Conservation (phyloP, 148 eudicot genomes). For the Simmondsia chinensis region DNA sequence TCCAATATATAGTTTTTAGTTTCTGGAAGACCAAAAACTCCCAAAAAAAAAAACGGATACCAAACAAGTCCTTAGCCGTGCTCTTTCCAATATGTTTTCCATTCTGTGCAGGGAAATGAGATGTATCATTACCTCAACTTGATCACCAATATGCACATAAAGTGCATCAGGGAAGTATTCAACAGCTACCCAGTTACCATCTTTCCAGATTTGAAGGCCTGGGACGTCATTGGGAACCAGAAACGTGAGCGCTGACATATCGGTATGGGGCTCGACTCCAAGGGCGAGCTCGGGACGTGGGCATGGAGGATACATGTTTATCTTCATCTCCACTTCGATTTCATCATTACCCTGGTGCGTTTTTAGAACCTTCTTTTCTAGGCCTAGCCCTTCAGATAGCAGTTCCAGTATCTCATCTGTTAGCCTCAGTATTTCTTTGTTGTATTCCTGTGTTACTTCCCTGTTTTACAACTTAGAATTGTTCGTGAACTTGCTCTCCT, state of each 20-base stretch:
- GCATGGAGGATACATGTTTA: slow-evolving; percentile 51
- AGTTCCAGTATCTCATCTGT: slow-evolving; percentile 20
- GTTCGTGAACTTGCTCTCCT: no score
- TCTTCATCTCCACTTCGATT: slow-evolving; percentile 35
- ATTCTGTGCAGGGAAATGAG: no score
- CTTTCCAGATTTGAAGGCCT: slow-evolving; percentile 44
- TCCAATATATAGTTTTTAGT: no score
- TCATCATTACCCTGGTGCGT: slow-evolving; percentile 21
- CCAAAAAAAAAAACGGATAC: no score
- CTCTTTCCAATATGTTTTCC: no score
- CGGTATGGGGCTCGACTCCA: slow-evolving; percentile 41
- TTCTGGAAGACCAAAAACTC: no score
- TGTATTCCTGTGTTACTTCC: slow-evolving; percentile 31
- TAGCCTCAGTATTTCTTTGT: slow-evolving; percentile 12
- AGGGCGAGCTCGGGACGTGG: slow-evolving; percentile 37
- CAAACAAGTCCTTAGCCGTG: no score
- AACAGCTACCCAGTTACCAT: slow-evolving; percentile 31
- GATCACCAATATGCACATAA: slow-evolving; percentile 37
- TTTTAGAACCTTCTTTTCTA: slow-evolving; percentile 18
- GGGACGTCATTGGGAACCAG: slow-evolving; percentile 36
- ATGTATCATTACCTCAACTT: slow-evolving; percentile 18
- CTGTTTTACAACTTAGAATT: no score
- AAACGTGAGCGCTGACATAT: slow-evolving; percentile 39
- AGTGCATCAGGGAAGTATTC: slow-evolving; percentile 25
- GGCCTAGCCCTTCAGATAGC: slow-evolving; percentile 26